Percentiles rank a stretch among this genome's conserved stretches.
Evolutionary conservation across 306 rosid species (phyloP).

Genomic region (Morella rubra): DNA sequence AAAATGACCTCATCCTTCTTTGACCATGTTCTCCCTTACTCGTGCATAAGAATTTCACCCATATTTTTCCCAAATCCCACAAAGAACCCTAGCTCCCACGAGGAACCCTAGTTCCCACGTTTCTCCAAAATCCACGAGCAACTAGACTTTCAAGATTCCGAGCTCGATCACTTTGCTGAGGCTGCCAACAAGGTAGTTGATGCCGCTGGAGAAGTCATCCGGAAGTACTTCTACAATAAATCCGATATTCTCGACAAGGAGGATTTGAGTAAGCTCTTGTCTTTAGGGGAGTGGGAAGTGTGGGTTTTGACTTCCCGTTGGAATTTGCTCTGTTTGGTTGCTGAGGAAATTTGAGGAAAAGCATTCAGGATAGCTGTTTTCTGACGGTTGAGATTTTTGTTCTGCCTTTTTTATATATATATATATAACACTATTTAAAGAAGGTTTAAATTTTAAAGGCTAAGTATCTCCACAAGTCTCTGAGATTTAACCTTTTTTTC

Average conservation of each 20-base stretch:
- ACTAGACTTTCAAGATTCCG: constrained; percentile 12
- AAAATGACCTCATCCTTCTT: neutral
- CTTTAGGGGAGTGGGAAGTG: neutral
- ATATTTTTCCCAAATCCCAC: neutral
- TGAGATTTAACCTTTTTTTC: too few species aligned
- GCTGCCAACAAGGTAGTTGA: constrained; percentile 73
- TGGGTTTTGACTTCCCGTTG: neutral
- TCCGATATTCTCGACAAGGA: constrained; percentile 69
- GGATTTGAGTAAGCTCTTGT: constrained; percentile 52
- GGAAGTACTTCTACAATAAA: constrained; percentile 71
- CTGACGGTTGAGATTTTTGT: neutral
- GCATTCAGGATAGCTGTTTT: too few species aligned
- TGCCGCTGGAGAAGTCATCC: constrained; percentile 73
- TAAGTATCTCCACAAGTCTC: too few species aligned
- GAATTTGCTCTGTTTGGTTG: neutral
- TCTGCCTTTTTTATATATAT: too few species aligned
- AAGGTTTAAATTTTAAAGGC: too few species aligned
- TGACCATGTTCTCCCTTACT: constrained; percentile 15
- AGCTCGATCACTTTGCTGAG: constrained; percentile 50
- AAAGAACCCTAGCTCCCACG: constrained; percentile 40
- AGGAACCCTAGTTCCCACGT: constrained; percentile 20
- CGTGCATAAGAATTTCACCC: too few species aligned
- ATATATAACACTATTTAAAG: too few species aligned
- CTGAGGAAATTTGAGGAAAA: neutral
- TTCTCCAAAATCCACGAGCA: neutral